Percentiles rank a stretch among this genome's conserved stretches.
phyloP scores from a whole-genome alignment of 306 rosid genomes.

The Calophaca sinica region DNA sequence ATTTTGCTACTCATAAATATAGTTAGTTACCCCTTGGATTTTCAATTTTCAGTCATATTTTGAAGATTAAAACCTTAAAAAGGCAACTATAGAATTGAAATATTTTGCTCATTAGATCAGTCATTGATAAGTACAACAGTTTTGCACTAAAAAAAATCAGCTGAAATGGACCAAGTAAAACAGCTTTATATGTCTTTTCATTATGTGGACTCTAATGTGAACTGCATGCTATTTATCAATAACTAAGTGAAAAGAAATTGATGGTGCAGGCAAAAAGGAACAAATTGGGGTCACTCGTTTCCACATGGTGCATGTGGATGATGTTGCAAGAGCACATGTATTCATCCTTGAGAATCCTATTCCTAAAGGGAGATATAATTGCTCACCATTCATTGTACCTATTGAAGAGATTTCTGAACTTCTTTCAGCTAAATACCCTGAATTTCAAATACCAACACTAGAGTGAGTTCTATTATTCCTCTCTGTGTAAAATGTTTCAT shows the following conservation, averaged over 20 bases:
- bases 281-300: slow-evolving; percentile 41
- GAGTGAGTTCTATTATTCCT: slow-evolving; percentile 57
- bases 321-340: slow-evolving; percentile 65
- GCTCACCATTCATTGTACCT: slow-evolving; percentile 53
- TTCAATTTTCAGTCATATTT: too few species aligned
- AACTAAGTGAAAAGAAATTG: not conserved
- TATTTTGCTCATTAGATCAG: too few species aligned
- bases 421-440: slow-evolving; percentile 57
- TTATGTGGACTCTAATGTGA: too few species aligned
- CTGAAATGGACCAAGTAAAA: too few species aligned
- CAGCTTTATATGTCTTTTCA: too few species aligned
- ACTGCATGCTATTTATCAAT: not conserved
- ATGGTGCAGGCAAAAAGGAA: slow-evolving; percentile 50
- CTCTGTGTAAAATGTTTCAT: not conserved
- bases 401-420: slow-evolving; percentile 46
- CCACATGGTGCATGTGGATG: slow-evolving; percentile 69
- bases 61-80: too few species aligned
- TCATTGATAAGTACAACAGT: too few species aligned
- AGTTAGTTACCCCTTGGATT: too few species aligned
- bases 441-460: slow-evolving; percentile 54
- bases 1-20: too few species aligned
- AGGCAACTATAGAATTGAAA: too few species aligned
- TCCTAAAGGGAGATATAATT: slow-evolving; percentile 68
- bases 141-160: too few species aligned
- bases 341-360: slow-evolving; percentile 62